A percentile compares a stretch with the other conserved stretches of the same genome.
These are phyloP conservation scores for Schrenkiella parvula DNA, from an alignment of 345 rosid species.

Conservation along the genomic window DNA sequence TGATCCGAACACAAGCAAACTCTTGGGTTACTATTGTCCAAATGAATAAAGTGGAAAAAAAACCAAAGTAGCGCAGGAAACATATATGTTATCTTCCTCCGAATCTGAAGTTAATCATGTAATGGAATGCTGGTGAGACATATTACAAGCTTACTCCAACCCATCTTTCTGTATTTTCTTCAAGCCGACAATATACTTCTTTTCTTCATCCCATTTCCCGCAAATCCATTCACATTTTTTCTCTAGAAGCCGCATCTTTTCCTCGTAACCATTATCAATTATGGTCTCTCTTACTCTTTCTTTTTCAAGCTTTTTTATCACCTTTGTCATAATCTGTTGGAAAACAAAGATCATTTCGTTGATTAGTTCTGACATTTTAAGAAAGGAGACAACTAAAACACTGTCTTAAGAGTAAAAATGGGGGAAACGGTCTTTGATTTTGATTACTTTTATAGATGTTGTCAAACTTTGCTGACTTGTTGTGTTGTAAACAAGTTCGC, in stretches of 20 bases:
- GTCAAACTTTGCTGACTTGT: background rate
- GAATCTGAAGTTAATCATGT: background rate
- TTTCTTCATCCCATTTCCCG: background rate
- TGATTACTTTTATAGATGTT: conserved; percentile 4
- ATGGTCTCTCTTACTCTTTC: background rate
- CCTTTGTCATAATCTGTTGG: background rate
- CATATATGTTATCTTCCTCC: background rate
- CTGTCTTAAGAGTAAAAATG: background rate
- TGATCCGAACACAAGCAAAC: background rate
- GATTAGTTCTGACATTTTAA: background rate
- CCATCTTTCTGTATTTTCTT: background rate
- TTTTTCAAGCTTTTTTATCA: background rate
- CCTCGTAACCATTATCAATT: background rate
- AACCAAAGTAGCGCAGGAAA: background rate
- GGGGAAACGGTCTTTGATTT: background rate
- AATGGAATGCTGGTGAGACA: background rate
- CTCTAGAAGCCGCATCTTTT: background rate
- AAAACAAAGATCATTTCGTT: background rate
- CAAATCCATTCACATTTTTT: background rate
- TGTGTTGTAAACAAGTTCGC: background rate
- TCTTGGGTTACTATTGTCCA: background rate
- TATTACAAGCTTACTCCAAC: background rate
- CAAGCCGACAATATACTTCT: background rate
- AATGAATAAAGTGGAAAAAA: background rate
- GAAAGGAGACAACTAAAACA: background rate